phyloP scores from a whole-genome alignment of 1,139 yeast species.

The Candida albicans region DNA sequence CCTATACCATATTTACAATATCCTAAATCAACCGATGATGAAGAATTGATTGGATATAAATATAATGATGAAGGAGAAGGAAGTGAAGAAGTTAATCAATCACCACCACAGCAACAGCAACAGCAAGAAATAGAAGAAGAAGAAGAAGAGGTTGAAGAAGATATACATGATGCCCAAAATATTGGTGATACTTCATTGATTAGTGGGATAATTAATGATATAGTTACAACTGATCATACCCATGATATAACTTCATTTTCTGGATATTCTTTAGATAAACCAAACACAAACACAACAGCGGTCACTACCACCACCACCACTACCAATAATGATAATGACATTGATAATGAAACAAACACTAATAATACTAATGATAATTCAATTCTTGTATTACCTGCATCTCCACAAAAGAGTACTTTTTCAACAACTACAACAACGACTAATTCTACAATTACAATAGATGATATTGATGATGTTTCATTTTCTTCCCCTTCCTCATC shows the following conservation, averaged over 20 bases:
- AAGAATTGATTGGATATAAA: no score
- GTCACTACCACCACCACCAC: not conserved
- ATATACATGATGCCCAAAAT: no score
- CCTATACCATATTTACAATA: no score
- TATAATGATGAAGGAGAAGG: no score
- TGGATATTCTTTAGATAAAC: constrained; percentile 1
- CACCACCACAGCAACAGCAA: no score
- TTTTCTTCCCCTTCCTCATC: constrained; percentile 1
- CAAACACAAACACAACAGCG: not conserved
- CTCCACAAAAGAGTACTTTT: not conserved
- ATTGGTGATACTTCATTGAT: no score
- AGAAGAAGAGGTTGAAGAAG: no score
- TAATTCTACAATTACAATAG: not conserved
- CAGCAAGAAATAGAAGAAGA: no score
- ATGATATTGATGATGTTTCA: not conserved
- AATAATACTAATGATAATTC: not conserved
- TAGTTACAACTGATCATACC: not conserved
- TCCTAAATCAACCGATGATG: no score
- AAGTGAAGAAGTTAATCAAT: no score
- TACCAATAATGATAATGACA: not conserved
- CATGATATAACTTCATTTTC: constrained; percentile 4
- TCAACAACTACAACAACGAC: not conserved
- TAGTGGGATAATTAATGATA: not conserved
- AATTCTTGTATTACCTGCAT: not conserved
- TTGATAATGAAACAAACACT: not conserved